These are phyloP conservation scores for Penicillium arizonense DNA, from an alignment of 495 filamentous ascomycete genomes.

Conservation along the genomic window DNA sequence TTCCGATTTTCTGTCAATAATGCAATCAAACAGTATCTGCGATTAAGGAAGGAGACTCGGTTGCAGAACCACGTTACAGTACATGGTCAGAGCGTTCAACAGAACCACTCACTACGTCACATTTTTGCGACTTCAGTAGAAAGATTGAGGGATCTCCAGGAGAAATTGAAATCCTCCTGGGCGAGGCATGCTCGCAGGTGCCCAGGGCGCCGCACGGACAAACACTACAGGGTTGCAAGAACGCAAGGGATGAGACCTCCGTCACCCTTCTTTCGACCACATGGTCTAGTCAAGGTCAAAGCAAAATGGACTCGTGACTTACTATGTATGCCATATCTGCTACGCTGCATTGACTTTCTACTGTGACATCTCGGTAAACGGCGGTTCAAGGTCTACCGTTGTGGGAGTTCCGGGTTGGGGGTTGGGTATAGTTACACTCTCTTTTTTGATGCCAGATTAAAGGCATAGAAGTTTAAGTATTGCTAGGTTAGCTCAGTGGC, in stretches of 20 bases:
- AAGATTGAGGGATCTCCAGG: neutral
- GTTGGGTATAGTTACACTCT: neutral
- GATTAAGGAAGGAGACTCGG: constrained; percentile 66
- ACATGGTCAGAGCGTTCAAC: constrained; percentile 49
- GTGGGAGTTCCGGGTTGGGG: neutral
- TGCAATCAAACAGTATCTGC: constrained; percentile 63
- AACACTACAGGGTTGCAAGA: constrained; percentile 10
- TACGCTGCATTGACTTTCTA: constrained; percentile 86
- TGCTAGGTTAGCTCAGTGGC: no score
- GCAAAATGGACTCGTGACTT: constrained; percentile 14
- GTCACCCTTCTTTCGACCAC: constrained; percentile 18
- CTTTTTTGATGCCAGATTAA: no score
- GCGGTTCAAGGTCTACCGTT: constrained; percentile 65
- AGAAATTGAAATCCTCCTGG: neutral
- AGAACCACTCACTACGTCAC: constrained; percentile 10
- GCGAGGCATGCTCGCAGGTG: constrained; percentile 6
- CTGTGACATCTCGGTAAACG: constrained; percentile 74
- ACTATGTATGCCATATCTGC: constrained; percentile 82
- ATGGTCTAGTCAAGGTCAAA: constrained; percentile 13
- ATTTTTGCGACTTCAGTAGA: neutral
- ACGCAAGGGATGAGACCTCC: constrained; percentile 33
- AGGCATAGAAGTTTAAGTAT: no score
- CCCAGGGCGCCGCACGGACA: constrained; percentile 15
- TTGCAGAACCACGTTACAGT: constrained; percentile 79
- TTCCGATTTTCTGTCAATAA: constrained; percentile 80